A percentile compares a stretch with the other conserved stretches of the same genome.
These are phyloP conservation scores for Scutellaria baicalensis DNA, from an alignment of 257 asterid species.

Conservation along the genomic window DNA sequence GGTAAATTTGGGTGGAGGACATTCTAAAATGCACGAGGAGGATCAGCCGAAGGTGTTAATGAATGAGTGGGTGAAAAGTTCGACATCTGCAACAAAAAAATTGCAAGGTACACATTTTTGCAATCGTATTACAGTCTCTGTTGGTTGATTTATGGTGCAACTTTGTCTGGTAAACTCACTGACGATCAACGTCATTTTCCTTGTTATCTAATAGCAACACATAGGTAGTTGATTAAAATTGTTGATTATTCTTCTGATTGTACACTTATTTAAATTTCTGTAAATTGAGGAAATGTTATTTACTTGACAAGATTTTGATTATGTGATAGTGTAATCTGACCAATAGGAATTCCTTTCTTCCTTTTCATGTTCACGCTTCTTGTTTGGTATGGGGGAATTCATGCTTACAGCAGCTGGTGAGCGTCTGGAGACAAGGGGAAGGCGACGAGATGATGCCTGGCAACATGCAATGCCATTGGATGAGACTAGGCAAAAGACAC, in stretches of 20 bases:
- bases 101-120: slow-evolving; percentile 17
- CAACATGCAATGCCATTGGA: slow-evolving; percentile 40
- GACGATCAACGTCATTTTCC: neutral
- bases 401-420: slow-evolving; percentile 11
- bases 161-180: neutral
- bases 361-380: neutral
- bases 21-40: slow-evolving; percentile 4
- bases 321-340: neutral
- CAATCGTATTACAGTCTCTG: neutral
- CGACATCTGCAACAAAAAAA: slow-evolving; percentile 3
- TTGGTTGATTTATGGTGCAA: neutral
- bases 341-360: neutral
- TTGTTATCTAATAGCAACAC: neutral
- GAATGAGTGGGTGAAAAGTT: slow-evolving; percentile 14
- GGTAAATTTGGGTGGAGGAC: slow-evolving; percentile 9
- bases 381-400: neutral
- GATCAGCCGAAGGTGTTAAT: slow-evolving; percentile 3
- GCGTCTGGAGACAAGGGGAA: slow-evolving; percentile 36
- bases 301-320: neutral
- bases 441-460: slow-evolving; percentile 52
- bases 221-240: neutral
- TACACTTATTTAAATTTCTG: neutral
- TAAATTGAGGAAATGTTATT: neutral
- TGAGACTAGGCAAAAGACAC: slow-evolving; percentile 42
- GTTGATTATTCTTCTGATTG: neutral